Conservation (phyloP, 2,329 filamentous ascomycete species). For the Lithohypha guttulata region DNA sequence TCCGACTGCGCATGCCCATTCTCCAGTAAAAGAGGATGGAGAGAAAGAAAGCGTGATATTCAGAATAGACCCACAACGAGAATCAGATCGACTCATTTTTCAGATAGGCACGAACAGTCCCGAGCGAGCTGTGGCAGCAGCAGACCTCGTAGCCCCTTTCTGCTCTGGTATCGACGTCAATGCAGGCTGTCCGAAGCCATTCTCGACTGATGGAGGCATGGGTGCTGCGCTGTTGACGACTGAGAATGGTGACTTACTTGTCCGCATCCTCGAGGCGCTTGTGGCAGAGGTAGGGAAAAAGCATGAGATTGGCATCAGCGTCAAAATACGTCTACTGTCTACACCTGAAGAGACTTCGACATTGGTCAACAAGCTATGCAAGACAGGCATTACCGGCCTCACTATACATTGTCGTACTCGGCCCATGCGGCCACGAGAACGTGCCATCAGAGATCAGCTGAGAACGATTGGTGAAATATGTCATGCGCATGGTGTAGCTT, state of each 20-base stretch:
- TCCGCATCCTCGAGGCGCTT: slow-evolving; percentile 70
- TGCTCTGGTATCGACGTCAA: slow-evolving; percentile 95
- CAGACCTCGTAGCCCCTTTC: slow-evolving; percentile 71
- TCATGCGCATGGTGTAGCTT: slow-evolving; percentile 74
- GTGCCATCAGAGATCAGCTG: slow-evolving; percentile 75
- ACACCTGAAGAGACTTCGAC: slow-evolving; percentile 63
- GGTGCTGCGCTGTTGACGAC: slow-evolving; percentile 79
- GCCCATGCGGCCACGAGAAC: slow-evolving; percentile 84
- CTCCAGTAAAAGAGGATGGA: slow-evolving; percentile 19
- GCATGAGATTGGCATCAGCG: slow-evolving; percentile 84
- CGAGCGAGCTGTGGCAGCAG: slow-evolving; percentile 70
- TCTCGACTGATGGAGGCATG: slow-evolving; percentile 90
- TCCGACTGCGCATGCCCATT: slow-evolving; percentile 54
- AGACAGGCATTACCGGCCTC: slow-evolving; percentile 81
- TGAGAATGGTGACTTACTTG: slow-evolving; percentile 59
- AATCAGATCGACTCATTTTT: slow-evolving; percentile 69
- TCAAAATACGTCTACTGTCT: slow-evolving; percentile 86
- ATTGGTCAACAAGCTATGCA: slow-evolving; percentile 66
- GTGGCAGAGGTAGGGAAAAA: slow-evolving; percentile 66
- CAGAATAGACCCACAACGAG: slow-evolving; percentile 65
- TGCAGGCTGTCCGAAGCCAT: slow-evolving; percentile 95
- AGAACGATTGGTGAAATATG: slow-evolving; percentile 75
- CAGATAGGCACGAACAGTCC: slow-evolving; percentile 85
- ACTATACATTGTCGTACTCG: slow-evolving; percentile 95
- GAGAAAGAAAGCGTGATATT: slow-evolving; percentile 63